Conservation (phyloP, 2,329 filamentous ascomycete species). For the Allantophomopsis lycopodina region DNA sequence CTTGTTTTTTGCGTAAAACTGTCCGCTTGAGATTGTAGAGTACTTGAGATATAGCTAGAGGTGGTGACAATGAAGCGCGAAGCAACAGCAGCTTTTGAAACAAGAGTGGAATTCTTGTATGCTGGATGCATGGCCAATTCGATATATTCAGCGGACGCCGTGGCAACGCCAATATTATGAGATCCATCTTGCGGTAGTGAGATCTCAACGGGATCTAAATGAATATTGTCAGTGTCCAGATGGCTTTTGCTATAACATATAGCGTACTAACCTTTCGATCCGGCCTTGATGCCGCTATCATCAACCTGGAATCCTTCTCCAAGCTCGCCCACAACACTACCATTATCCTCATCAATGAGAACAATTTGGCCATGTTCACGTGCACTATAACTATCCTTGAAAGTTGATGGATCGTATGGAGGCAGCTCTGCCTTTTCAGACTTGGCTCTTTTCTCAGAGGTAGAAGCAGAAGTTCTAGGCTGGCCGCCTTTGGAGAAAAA, state of each 20-base stretch:
- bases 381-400: slow-evolving; percentile 47
- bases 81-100: slow-evolving; percentile 75
- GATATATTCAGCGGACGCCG: slow-evolving; percentile 57
- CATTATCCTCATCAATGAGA: slow-evolving; percentile 88
- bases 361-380: slow-evolving; percentile 66
- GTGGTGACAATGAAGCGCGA: slow-evolving; percentile 87
- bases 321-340: slow-evolving; percentile 86
- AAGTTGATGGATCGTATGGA: slow-evolving; percentile 71
- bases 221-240: not conserved
- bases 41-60: slow-evolving; percentile 65
- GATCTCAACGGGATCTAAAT: slow-evolving; percentile 64
- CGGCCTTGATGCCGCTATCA: slow-evolving; percentile 59
- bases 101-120: slow-evolving; percentile 78
- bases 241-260: not conserved
- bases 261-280: slow-evolving; percentile 64
- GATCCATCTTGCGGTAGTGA: slow-evolving; percentile 55
- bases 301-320: slow-evolving; percentile 72
- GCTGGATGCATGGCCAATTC: slow-evolving; percentile 72
- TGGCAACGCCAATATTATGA: slow-evolving; percentile 52
- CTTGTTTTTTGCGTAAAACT: slow-evolving; percentile 69
- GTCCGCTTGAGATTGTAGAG: slow-evolving; percentile 65
- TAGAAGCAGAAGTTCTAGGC: slow-evolving; percentile 6
- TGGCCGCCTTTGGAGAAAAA: slow-evolving; percentile 77
- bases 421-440: slow-evolving; percentile 23
- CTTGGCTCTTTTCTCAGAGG: slow-evolving; percentile 13